Base-by-base conservation (phyloP, 179 eudicot genomes). In the Gypsophila paniculata region DNA sequence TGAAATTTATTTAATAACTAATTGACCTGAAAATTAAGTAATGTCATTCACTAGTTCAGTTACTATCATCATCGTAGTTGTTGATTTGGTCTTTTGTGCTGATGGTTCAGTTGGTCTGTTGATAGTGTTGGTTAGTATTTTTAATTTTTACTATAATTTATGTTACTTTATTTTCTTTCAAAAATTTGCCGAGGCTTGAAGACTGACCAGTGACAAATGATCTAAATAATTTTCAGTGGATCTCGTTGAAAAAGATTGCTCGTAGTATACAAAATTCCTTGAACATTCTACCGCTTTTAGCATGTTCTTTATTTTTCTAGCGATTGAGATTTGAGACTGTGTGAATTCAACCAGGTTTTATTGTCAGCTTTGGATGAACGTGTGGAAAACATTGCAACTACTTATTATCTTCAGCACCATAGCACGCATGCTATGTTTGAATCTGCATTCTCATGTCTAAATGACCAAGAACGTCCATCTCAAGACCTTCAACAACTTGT, bases 341-440 rank as follows among this genome's bases (percentile, higher is more conserved):
- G 23, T 38, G 39, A 52, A 48, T 49, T 46, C 69, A 65, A 72
- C 76, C 91, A 91, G 97, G 89, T 91, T 63, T 78, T 91, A 67
- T 89, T 89, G 85, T 73, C 68, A 14, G 87, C 87, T 52, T 79
- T 89, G 53, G 90, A 89, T 78, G 79, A 65, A 74, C 78, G 74
- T 22, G 77, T 85, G 22, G 80, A 82, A 69, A 85, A 89, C 68
- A 87, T 89, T 70, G 82, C 77, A 10, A 66, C 69, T 72, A 79
- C 90, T 51, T 87, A 89, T 72, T 73, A 80, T 9, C 87, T 87
- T 18, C 91, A 87, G 68, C 95, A 89, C 72, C 72, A 64, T 57
- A 78, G 82, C 77, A 87, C 86, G 71, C 82, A 82, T 78, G 83
- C 85, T 39, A 74, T 81, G 9, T 86, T 89, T 74, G 73, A 83